Conservation (phyloP, 306 rosid genomes). For the Dalbergia cultrata region DNA sequence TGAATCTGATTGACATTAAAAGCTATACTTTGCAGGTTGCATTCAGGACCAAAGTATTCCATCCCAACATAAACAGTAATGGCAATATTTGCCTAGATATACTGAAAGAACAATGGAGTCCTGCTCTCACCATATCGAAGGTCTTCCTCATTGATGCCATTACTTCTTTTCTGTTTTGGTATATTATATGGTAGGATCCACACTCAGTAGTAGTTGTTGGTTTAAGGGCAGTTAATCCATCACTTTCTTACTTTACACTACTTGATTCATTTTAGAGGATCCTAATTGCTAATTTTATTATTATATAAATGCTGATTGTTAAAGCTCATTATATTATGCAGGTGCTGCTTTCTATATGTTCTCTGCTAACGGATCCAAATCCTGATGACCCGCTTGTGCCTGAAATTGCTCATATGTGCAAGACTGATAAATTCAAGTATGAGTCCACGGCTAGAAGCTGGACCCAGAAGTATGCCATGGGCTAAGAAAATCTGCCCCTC, state of each 20-base stretch:
- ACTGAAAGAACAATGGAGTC: conserved; percentile 99
- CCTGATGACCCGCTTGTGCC: conserved; percentile 96
- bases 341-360: conserved; percentile 91
- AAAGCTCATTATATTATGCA: conserved; percentile 43
- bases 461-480: conserved; percentile 96
- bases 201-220: too few relatives aligned
- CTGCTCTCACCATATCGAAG: conserved; percentile 96
- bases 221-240: too few relatives aligned
- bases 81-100: conserved; percentile 94
- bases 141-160: conserved; percentile 48
- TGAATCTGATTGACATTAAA: conserved; percentile 35
- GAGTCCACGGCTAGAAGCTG: conserved; percentile 91
- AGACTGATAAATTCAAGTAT: conserved; percentile 73
- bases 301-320: conserved; percentile 13
- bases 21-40: conserved; percentile 70
- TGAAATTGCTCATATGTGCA: conserved; percentile 94
- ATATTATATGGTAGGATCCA: too few relatives aligned
- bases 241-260: neutral
- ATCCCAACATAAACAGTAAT: conserved; percentile 89
- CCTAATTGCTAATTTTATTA: neutral
- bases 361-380: conserved; percentile 88
- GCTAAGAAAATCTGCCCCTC: conserved; percentile 42
- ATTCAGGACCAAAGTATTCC: conserved; percentile 90
- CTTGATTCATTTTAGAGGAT: too few relatives aligned
- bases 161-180: conserved; percentile 12